phyloP scores from a whole-genome alignment of 805 yeast genomes.

The Lachancea waltii region DNA sequence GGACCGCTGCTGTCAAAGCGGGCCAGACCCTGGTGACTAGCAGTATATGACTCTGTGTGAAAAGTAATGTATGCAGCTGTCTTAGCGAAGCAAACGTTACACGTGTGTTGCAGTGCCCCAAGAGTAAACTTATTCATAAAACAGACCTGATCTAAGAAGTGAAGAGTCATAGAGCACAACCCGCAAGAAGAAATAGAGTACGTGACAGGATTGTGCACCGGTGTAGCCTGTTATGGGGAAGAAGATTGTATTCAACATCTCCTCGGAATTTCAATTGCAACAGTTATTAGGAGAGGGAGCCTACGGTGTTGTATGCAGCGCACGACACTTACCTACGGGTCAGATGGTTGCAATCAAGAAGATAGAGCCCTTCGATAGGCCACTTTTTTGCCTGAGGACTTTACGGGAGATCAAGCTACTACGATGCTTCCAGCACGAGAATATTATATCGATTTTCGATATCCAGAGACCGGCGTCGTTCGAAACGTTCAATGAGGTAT shows the following conservation, averaged over 20 bases:
- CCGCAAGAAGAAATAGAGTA: no score
- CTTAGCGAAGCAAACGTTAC: neutral
- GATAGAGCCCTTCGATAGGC: constrained; percentile 84
- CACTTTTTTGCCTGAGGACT: constrained; percentile 84
- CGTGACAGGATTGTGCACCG: no score
- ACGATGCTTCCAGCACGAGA: constrained; percentile 89
- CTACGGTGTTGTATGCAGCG: constrained; percentile 89
- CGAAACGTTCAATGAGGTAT: constrained; percentile 78
- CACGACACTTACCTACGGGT: constrained; percentile 76
- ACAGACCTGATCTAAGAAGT: no score
- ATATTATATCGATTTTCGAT: constrained; percentile 83
- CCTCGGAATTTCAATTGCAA: constrained; percentile 77
- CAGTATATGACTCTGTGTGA: no score
- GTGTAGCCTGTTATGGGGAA: no score
- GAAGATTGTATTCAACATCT: constrained; percentile 65
- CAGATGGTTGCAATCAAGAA: constrained; percentile 93
- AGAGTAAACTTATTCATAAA: neutral
- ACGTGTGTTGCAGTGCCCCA: neutral
- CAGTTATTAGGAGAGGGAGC: constrained; percentile 95
- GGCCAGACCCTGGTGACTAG: no score
- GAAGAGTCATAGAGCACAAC: neutral
- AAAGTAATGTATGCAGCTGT: no score
- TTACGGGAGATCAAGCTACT: constrained; percentile 82
- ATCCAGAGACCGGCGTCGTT: constrained; percentile 76
- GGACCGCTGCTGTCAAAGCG: no score